Evolutionary conservation across 495 filamentous ascomycete genomes (phyloP), one percentile per base, ranked within the genome.

Genomic region (Neurospora africana): DNA sequence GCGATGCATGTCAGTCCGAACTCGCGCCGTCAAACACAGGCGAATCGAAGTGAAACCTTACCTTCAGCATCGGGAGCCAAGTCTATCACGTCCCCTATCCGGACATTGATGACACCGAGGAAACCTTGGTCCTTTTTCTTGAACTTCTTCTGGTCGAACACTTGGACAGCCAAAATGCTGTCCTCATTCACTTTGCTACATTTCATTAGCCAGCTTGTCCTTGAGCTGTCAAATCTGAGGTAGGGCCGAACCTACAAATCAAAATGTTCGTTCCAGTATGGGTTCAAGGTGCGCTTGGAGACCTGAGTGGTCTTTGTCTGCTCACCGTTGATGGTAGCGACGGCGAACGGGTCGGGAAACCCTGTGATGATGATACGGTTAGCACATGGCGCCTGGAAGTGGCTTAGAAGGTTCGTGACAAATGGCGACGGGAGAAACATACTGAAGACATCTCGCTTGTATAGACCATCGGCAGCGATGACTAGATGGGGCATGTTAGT

Each of bases 51-150:
- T 30, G 8, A 67, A 72, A 39, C 84, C 89, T 74, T 88, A 99
- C 95, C 94, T 84, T 99, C 95, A 72, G 93, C 92, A 53, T 93
- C 94, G 74, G 91, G 88, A 70, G 91, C 89, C 73, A 99, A 81
- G 79, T 98, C 95, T 69, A 99, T 92, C 43, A 94, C 91, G 85
- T 93, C 92, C 72, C 95, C 96, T 71, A 98, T 91, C 69, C 93
- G 91, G 72, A 98, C 91, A 80, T 99, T 99, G 75, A 99, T 97
- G 43, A 99, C 95, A 43, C 95, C 95, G 27, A 99, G 88, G 76
- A 99, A 99, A 2, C 95, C 95, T 80, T 99, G 95, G 77, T 98
- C 95, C 92, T 98, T 99, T 87, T 99, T 99, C 85, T 99, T 99
- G 85, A 98, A 99, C 82, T 99, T 99, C 86, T 98, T 98, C 81